Base-by-base conservation (phyloP, 257 asterid species). In the Solanum bulbocastanum region DNA sequence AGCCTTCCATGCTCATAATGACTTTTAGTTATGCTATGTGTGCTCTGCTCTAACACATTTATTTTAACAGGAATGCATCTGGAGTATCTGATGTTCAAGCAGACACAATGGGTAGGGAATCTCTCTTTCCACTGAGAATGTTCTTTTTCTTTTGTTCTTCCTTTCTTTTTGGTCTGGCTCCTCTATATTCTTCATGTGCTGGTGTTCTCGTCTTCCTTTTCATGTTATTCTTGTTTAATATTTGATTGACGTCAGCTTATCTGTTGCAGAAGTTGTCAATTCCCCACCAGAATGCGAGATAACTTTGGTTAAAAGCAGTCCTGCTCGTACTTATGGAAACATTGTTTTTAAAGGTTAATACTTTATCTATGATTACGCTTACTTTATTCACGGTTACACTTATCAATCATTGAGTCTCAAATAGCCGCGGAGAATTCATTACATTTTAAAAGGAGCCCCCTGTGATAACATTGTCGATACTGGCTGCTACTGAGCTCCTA, bases 331-430 rank as follows among this genome's bases (percentile, higher is more conserved):
- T 39, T 52, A 27, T 30, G 82, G 81, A 82, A 81, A 49, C 42
- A 32, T 62, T 52, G 79, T 85, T 62, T 72, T 88, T 69, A 88
- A 58, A 88, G 93, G 93, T 91, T 60, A 30, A 40, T 46, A 46
- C 85, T 81, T 81, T 46, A 81, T 81, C 42, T 46, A 27, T 81
- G 68, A 18, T 44, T 46, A 18, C 42, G 46, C 42, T 10, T 79
- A 42, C 83, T 79, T 35, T 30, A 46, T 30, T 81, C 11, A 27
- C 1, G 20, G 68, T 44, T 81, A 81, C 40, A 16, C 42, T 16
- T 81, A 2, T 42, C 32, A 30, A 79, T 79, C 66, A 30, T 46
- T 14, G 10, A 49, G 44, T 18, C 86, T 82, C 32, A 20, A 82
- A 49, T 20, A 82, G 69, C 44, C 18, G 42, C 22, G 20, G 13